Evolutionary conservation across 2,329 filamentous ascomycete species (phyloP).

Genomic region (Juglanconis sp.): DNA sequence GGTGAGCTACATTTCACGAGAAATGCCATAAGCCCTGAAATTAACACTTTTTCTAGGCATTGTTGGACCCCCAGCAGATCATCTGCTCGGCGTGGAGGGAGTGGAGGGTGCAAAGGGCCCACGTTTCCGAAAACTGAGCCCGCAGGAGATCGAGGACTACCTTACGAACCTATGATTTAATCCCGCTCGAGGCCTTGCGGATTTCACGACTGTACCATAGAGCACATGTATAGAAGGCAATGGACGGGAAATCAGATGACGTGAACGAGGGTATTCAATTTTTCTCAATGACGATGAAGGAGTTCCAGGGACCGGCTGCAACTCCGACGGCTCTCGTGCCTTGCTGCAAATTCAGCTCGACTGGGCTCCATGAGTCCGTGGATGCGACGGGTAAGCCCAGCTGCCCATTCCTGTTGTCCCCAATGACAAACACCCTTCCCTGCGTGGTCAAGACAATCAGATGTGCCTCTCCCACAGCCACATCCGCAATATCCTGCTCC

Average conservation of each 20-base stretch:
- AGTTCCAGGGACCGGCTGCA: slow-evolving; percentile 45
- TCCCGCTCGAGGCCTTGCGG: slow-evolving; percentile 21
- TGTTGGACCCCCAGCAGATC: slow-evolving; percentile 88
- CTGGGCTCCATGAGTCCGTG: slow-evolving; percentile 33
- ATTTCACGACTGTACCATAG: slow-evolving; percentile 36
- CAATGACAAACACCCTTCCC: slow-evolving; percentile 51
- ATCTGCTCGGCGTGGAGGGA: slow-evolving; percentile 86
- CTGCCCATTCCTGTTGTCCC: slow-evolving; percentile 57
- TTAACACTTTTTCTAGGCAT: slow-evolving; percentile 59
- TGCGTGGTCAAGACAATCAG: slow-evolving; percentile 51
- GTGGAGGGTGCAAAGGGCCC: slow-evolving; percentile 82
- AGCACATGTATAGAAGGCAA: slow-evolving; percentile 30
- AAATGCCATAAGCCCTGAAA: not conserved
- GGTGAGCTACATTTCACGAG: slow-evolving; percentile 52
- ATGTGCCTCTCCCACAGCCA: slow-evolving; percentile 57
- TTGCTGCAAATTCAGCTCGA: slow-evolving; percentile 26
- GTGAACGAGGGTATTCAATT: slow-evolving; percentile 8
- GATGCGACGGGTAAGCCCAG: slow-evolving; percentile 42
- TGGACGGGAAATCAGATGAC: slow-evolving; percentile 18
- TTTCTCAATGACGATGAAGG: slow-evolving; percentile 43
- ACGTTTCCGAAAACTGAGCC: slow-evolving; percentile 88
- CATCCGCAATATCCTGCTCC: slow-evolving; percentile 51
- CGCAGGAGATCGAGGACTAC: slow-evolving; percentile 99
- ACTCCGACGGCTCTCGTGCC: slow-evolving; percentile 37
- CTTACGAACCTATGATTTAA: slow-evolving; percentile 84